Base-by-base conservation (phyloP, 192 early-diverging fungal genomes). In the Coemansia interrupta region DNA sequence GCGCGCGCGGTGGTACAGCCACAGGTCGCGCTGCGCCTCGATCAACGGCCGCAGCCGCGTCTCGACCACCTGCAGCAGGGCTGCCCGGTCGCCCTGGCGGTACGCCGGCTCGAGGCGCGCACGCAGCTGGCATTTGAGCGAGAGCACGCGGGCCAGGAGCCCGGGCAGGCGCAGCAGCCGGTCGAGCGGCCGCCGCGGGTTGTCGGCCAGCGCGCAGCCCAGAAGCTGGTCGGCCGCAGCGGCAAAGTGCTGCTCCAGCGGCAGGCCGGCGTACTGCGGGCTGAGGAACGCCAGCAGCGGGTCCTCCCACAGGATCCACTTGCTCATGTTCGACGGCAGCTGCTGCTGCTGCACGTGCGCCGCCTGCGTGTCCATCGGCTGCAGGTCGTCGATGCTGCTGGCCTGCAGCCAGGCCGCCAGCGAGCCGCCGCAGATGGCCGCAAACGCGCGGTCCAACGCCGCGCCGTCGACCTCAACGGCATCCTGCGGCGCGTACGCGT, bases 251-350 rank as follows among this genome's bases (percentile, higher is more conserved):
- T 64, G 53, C 68, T 88, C 87, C 8, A 94, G 64, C 56, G 89
- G 80, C 64, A 87, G 58, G 13, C 78, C 72, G 1, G 80, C 72
- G 48, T 91, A 90, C 70, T 93, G 92, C 13, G 92, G 90, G 24
- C 85, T 83, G 61, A 92, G 79, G 57, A 92, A 90, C 1, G 81
- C 67, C 20, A 87, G 62, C 59, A 89, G 81, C n/a, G 88, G 88
- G 64, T 89, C 88, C 74, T 92, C 88, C 92, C 92, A 94, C 36
- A 94, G 73, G 12, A 92, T 55, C 83, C 87, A 94, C 66, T 94
- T 94, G 73, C 87, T 86, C 57, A 84, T 82, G 54, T 90, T 90
- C 18, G 84, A 84, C 4, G 83, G 77, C 83, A 83, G 81, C 53
- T 83, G 10, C 3, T 80, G 2, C 83, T 74, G 30, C 81, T 26